Evolutionary conservation across 2,329 filamentous ascomycete genomes (phyloP), one percentile per base, ranked within the genome.

Genomic region (Aureobasidium sp.): DNA sequence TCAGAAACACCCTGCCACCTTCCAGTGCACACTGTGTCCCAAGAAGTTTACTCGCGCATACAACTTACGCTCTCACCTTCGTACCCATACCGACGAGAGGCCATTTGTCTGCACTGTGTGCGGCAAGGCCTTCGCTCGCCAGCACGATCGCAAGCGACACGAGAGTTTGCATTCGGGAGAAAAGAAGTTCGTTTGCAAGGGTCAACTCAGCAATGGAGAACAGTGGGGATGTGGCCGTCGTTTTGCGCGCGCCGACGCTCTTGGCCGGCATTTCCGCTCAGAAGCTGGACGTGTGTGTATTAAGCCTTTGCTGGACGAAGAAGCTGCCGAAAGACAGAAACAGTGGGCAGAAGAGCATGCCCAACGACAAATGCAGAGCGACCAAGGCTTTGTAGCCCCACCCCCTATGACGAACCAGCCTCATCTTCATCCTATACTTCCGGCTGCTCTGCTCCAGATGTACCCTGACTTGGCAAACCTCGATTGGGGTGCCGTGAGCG

Each of bases 1-100:
- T 0, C 94, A 97, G 74, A 99, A 99, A 71, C 94, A 97, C 68
- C 94, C 94, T 0, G 94, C 94, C 7, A 99, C 92, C 0, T 99
- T 97, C 76, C 92, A 97, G 71, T 99, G 94, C 73, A 89, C 78
- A 9, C 79, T 97, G 8, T 99, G 94, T 68, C 92, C 94, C 0
- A 99, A 99, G 75, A 86, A 91, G n/a, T 99, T 99, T 71, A 99
- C 94, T 0, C 85, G 94, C 62, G 94, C 94, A 0, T 99, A 99
- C 77, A 99, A 99, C 70, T 78, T 99, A 60, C 89, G 94, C 14
- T 97, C 93, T 47, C 94, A 99, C 76, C 76, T 97, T 63, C 89
- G 94, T 50, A 99, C 94, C 0, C 94, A 99, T 72, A 99, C 94
- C 0, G 94, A 99, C 70, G 94, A 99, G 78, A 85, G 94, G 50